phyloP scores from a whole-genome alignment of 2,329 filamentous ascomycete species.

The Parasarocladium wereldwijsianum region DNA sequence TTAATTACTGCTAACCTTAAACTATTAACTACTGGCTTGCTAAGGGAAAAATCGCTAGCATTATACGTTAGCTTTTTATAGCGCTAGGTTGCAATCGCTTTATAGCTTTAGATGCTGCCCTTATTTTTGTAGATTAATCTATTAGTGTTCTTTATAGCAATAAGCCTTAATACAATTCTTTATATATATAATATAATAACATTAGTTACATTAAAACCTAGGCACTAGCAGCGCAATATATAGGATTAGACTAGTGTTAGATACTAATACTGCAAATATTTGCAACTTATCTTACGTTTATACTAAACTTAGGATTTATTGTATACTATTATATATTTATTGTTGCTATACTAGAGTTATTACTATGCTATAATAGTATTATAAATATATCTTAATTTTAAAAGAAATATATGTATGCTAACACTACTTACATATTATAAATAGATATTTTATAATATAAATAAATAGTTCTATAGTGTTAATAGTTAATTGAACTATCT shows the following conservation, averaged over 20 bases:
- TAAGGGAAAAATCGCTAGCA: not conserved
- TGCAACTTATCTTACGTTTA: not conserved
- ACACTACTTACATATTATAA: not conserved
- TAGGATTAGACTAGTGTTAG: not conserved
- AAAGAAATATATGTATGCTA: not conserved
- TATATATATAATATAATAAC: not conserved
- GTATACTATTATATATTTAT: not conserved
- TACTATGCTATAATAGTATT: not conserved
- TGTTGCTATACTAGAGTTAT: not conserved
- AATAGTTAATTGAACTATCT: not conserved
- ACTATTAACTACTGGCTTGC: not conserved
- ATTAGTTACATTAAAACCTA: not conserved
- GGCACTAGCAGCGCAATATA: not conserved
- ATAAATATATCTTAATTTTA: not conserved
- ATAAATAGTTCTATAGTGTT: not conserved
- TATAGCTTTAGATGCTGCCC: not conserved
- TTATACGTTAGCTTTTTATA: not conserved
- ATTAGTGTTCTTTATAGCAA: not conserved
- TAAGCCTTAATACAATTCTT: not conserved
- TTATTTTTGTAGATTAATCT: not conserved
- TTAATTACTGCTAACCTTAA: not conserved
- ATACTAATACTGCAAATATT: not conserved
- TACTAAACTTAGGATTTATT: not conserved
- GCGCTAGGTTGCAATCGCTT: not conserved
- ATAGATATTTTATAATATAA: not conserved